Evolutionary conservation across 2,329 filamentous ascomycete species (phyloP).

Genomic region (Fusarium setosum): DNA sequence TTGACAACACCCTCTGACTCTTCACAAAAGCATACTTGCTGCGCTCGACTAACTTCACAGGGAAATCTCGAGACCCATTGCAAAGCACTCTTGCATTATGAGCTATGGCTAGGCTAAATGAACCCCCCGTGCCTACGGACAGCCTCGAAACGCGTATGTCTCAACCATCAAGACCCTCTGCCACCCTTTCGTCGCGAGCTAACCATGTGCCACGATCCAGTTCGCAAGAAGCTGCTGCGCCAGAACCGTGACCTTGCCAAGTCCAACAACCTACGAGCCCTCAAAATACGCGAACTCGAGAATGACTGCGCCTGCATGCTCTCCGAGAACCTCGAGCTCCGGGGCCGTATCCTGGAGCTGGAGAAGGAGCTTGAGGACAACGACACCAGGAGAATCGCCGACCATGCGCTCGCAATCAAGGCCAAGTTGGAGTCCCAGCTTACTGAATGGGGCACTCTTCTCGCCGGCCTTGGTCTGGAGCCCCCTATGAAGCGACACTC

Average conservation of each 20-base stretch:
- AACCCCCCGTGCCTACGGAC: slow-evolving; percentile 75
- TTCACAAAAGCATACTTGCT: slow-evolving; percentile 20
- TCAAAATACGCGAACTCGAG: slow-evolving; percentile 81
- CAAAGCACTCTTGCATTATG: slow-evolving; percentile 45
- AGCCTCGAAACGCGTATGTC: slow-evolving; percentile 77
- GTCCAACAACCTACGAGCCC: slow-evolving; percentile 80
- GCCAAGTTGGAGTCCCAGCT: slow-evolving; percentile 78
- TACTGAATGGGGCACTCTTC: slow-evolving; percentile 73
- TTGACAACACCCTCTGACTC: slow-evolving; percentile 37
- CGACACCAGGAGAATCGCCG: slow-evolving; percentile 67
- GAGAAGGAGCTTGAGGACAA: slow-evolving; percentile 75
- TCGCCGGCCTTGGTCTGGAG: slow-evolving; percentile 73
- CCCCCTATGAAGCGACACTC: slow-evolving; percentile 64
- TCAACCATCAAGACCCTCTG: slow-evolving; percentile 9
- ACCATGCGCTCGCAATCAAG: slow-evolving; percentile 77
- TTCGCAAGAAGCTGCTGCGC: slow-evolving; percentile 81
- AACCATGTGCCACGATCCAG: slow-evolving; percentile 54
- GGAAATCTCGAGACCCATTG: slow-evolving; percentile 11
- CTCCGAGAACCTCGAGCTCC: slow-evolving; percentile 81
- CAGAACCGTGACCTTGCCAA: slow-evolving; percentile 88
- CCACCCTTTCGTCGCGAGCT: slow-evolving; percentile 15
- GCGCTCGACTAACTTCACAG: slow-evolving; percentile 29
- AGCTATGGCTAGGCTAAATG: slow-evolving; percentile 85
- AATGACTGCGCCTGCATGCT: slow-evolving; percentile 79
- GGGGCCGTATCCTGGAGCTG: slow-evolving; percentile 76